Base-by-base conservation (phyloP, 2,329 filamentous ascomycete genomes). In the Xylaria polymorpha region DNA sequence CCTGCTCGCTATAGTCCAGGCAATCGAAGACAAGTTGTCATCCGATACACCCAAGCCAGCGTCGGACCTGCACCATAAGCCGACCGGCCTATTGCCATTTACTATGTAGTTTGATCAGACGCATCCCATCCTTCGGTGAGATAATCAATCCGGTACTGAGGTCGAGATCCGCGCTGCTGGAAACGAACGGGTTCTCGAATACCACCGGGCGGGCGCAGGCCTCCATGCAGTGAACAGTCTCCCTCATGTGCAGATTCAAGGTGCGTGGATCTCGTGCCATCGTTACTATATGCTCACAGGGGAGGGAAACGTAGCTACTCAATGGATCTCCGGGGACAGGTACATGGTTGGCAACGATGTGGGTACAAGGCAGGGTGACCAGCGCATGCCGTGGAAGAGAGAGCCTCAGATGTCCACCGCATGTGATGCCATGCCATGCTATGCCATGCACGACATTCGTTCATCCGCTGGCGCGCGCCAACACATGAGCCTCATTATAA, bases 381-480 rank as follows among this genome's bases (percentile, higher is more conserved):
- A 64, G 46, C 64, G 29, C 62, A 73, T 72, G 66, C 59, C 58
- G 67, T 77, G 73, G 66, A 72, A 74, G 73, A 75, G 73, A 75
- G 74, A 78, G 77, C 75, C 76, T 78, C 77, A 78, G 60, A 71
- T 59, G 70, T 68, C 74, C 72, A 75, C 75, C 72, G 66, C 72
- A 75, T 75, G 74, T 67, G 74, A 74, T 75, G 72, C 69, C 72
- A 76, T 74, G 73, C 72, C 68, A 75, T 76, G 74, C 67, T 74
- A 77, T 79, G 74, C 66, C 73, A 77, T 79, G 77, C 77, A 78
- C 74, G 71, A 71, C 75, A 77, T 76, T 70, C 61, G 62, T 69
- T 67, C 71, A 70, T 69, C 71, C 68, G 67, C 71, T 61, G 51
- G 53, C 67, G 68, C 66, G 70, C 58, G 63, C 63, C 69, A 64